Evolutionary conservation across 345 rosid species (phyloP).

Genomic region (Combretum micranthum): DNA sequence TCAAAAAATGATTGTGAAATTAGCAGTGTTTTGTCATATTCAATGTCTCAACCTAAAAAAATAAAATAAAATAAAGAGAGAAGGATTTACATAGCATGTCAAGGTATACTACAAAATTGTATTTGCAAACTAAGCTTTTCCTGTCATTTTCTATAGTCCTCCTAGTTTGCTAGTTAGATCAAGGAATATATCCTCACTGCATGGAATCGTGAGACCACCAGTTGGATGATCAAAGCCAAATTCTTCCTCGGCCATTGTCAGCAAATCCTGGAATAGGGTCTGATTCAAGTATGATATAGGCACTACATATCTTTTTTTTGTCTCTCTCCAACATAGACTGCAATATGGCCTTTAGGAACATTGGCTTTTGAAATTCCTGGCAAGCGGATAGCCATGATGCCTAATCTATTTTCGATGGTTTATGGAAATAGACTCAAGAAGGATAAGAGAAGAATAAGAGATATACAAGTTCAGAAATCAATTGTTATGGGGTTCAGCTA

Average conservation of each 20-base stretch:
- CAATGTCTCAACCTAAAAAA: too few species aligned
- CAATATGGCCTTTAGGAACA: slow-evolving; percentile 1
- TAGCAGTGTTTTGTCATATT: too few species aligned
- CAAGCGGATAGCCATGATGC: not conserved
- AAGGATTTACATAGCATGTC: too few species aligned
- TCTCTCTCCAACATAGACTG: slow-evolving; percentile 4
- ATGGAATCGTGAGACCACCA: slow-evolving; percentile 1
- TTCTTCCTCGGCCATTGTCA: not conserved
- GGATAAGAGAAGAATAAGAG: slow-evolving; percentile 18
- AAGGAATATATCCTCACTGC: not conserved
- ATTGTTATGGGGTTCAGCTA: too few species aligned
- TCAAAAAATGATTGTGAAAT: too few species aligned
- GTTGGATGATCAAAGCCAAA: too few species aligned
- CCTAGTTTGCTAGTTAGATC: too few species aligned
- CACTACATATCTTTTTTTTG: not conserved
- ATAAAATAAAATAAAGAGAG: too few species aligned
- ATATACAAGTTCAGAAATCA: too few species aligned
- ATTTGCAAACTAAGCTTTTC: too few species aligned
- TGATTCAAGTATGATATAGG: slow-evolving; percentile 6
- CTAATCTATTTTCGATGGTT: not conserved
- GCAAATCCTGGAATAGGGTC: not conserved
- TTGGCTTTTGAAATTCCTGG: not conserved
- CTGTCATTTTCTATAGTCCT: too few species aligned
- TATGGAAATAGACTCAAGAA: slow-evolving; percentile 2
- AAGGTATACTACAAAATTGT: too few species aligned